Conservation (phyloP, 2,329 filamentous ascomycete species). For the Rhytidhysteron rufulum region DNA sequence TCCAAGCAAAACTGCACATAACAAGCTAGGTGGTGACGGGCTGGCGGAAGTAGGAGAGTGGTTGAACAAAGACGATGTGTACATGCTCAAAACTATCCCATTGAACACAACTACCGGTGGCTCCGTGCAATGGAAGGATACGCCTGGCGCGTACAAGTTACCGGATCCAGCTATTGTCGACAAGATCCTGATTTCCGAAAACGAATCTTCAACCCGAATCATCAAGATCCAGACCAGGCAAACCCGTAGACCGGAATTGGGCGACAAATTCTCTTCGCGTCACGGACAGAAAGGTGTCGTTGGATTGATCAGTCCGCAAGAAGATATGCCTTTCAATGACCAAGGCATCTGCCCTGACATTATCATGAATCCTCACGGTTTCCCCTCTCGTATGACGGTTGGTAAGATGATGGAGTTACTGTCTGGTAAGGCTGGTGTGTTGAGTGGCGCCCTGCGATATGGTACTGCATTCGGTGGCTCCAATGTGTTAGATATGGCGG, state of each 20-base stretch:
- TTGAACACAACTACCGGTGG: conserved; percentile 69
- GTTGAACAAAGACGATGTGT: conserved; percentile 74
- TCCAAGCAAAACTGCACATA: conserved; percentile 56
- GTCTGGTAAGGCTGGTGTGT: conserved; percentile 86
- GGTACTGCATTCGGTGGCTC: conserved; percentile 82
- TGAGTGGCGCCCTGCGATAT: conserved; percentile 82
- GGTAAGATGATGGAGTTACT: conserved; percentile 95
- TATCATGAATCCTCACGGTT: conserved; percentile 99
- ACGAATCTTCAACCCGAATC: conserved; percentile 70
- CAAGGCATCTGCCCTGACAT: conserved; percentile 90
- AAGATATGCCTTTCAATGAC: conserved; percentile 95
- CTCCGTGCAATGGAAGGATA: conserved; percentile 61
- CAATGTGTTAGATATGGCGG: conserved; percentile 85
- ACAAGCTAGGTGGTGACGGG: conserved; percentile 79
- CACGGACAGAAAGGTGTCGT: conserved; percentile 98
- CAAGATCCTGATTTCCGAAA: conserved; percentile 91
- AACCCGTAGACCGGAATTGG: conserved; percentile 88
- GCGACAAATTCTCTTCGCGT: conserved; percentile 97
- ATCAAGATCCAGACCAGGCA: conserved; percentile 97
- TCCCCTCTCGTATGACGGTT: conserved; percentile 98
- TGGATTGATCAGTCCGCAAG: conserved; percentile 92
- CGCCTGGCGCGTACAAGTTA: conserved; percentile 74
- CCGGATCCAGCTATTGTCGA: conserved; percentile 86
- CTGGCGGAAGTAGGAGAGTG: conserved; percentile 81
- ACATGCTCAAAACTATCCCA: conserved; percentile 86